phyloP scores from a whole-genome alignment of 1,284 basidiomycete species.

The Rhodotorula sp. region DNA sequence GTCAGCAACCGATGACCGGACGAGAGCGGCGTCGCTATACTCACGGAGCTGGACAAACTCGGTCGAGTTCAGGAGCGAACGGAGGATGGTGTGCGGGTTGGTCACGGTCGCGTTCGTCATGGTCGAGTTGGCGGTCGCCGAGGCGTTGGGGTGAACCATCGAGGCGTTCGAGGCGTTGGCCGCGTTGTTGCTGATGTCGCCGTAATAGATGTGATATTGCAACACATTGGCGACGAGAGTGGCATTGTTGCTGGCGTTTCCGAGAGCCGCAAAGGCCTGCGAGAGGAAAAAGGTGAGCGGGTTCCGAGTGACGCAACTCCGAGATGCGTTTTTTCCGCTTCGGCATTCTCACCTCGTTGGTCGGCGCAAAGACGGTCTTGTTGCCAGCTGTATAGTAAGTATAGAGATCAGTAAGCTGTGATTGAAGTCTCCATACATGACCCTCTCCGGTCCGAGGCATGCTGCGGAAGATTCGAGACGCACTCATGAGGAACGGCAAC shows the following conservation, averaged over 20 bases:
- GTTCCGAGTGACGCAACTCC: too few relatives aligned
- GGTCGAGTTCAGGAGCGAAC: conserved; percentile 29
- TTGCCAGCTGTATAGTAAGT: conserved; percentile 8
- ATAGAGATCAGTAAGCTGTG: neutral
- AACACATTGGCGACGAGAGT: conserved; percentile 26
- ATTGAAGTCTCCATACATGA: too few relatives aligned
- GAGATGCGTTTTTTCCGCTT: too few relatives aligned
- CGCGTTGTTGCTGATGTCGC: neutral
- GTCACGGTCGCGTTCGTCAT: neutral
- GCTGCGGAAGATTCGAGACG: neutral
- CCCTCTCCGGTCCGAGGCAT: too few relatives aligned
- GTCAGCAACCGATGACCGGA: neutral
- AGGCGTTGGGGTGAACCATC: neutral
- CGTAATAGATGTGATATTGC: conserved; percentile 38
- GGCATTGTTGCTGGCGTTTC: conserved; percentile 23
- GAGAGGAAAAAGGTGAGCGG: neutral
- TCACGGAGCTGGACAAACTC: conserved; percentile 30
- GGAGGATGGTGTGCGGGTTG: conserved; percentile 29
- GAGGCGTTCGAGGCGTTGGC: neutral
- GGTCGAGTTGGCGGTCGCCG: conserved; percentile 1
- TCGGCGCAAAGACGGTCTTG: conserved; percentile 37
- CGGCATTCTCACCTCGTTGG: conserved; percentile 16
- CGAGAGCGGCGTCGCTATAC: neutral
- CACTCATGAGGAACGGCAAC: conserved; percentile 16
- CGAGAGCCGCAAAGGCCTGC: conserved; percentile 27